Evolutionary conservation across 257 asterid genomes (phyloP).

Genomic region (Gardenia jasminoides): DNA sequence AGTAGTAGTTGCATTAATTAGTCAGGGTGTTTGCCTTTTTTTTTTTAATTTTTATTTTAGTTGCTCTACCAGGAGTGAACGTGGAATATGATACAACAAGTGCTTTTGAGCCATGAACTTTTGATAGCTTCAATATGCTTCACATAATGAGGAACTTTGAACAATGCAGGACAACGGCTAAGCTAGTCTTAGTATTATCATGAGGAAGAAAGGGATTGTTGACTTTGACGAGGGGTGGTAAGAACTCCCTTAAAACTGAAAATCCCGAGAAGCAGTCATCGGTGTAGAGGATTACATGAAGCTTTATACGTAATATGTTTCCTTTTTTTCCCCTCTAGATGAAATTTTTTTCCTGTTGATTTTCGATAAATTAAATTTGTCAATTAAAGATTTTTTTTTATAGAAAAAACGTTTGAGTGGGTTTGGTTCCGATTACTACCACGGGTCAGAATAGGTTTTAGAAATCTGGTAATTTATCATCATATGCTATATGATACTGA

Average conservation of each 20-base stretch:
- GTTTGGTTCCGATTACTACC: too few relatives aligned
- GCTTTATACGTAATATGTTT: constrained; percentile 70
- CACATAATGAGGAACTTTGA: too few relatives aligned
- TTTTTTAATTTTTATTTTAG: too few relatives aligned
- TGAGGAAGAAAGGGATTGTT: constrained; percentile 56
- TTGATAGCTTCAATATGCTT: too few relatives aligned
- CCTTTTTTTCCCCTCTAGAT: neutral
- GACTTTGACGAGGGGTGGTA: constrained; percentile 89
- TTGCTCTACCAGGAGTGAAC: too few relatives aligned
- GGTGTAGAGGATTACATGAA: constrained; percentile 75
- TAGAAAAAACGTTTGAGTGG: too few relatives aligned
- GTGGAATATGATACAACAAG: too few relatives aligned
- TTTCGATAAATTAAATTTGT: constrained; percentile 1
- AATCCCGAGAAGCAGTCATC: constrained; percentile 67
- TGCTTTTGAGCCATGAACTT: too few relatives aligned
- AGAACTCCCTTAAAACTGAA: constrained; percentile 65
- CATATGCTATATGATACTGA: neutral
- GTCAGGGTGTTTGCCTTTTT: too few relatives aligned
- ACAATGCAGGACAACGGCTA: too few relatives aligned
- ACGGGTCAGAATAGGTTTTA: too few relatives aligned
- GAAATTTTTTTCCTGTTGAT: neutral
- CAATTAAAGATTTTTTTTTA: constrained; percentile 58
- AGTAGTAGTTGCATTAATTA: too few relatives aligned
- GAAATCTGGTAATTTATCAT: constrained; percentile 67
- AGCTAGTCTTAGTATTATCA: neutral